Percentiles rank a stretch among this genome's conserved stretches.
Evolutionary conservation across 148 eudicot genomes (phyloP).

Genomic region (Amaranthus palmeri): DNA sequence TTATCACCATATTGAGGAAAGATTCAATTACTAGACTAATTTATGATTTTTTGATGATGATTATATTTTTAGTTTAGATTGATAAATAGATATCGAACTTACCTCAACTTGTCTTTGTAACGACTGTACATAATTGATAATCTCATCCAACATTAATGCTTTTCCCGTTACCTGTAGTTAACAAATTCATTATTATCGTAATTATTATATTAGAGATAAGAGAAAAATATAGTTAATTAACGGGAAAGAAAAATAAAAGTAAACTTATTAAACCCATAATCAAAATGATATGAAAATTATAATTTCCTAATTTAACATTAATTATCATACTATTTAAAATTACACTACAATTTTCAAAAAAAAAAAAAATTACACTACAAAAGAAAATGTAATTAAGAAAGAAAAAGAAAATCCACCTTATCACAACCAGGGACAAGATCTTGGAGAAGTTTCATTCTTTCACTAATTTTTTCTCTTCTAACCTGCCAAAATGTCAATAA

Average conservation of each 20-base stretch:
- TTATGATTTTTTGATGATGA: neutral
- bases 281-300: too few species aligned
- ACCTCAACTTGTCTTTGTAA: constrained; percentile 97
- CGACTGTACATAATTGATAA: constrained; percentile 89
- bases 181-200: neutral
- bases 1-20: too few species aligned
- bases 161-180: constrained; percentile 77
- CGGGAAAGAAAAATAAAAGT: neutral
- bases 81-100: neutral
- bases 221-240: neutral
- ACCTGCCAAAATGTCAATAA: constrained; percentile 40
- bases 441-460: constrained; percentile 94
- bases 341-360: neutral
- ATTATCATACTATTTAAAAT: too few species aligned
- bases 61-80: neutral
- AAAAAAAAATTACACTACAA: neutral
- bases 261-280: too few species aligned
- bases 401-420: constrained; percentile 43
- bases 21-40: too few species aligned
- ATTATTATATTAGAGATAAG: neutral
- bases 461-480: constrained; percentile 88
- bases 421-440: constrained; percentile 96
- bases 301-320: too few species aligned
- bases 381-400: neutral
- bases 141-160: constrained; percentile 94